Base-by-base conservation (phyloP, 148 eudicot genomes). In the Dianthus caryophyllus region DNA sequence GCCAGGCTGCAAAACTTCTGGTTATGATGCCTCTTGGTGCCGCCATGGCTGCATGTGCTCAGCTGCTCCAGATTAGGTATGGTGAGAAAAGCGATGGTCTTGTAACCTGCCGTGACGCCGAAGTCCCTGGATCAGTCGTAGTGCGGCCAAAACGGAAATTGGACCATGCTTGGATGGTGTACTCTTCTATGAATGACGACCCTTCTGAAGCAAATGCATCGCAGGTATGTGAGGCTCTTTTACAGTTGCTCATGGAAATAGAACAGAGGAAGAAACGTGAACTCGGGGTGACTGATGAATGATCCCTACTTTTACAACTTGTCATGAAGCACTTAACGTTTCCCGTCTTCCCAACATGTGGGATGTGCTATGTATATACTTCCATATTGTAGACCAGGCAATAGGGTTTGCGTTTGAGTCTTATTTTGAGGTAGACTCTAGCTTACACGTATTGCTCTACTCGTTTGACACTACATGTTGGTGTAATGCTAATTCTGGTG, bases 121-220 rank as follows among this genome's bases (percentile, higher is more conserved):
- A 90, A 72, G 97, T 95, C 53, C 99, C 99, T 0, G 99, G 97
- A 69, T 95, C 97, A 0, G 82, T 90, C 6, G 97, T 95, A 60
- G 99, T 95, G 9, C 77, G 85, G 26, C 99, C 96, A 0, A 71
- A 78, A 52, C 87, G 97, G 9, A 90, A 90, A 67, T 63, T 95
- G 55, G 99, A 95, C 61, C 99, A 95, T 61, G 93, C 89, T 15
- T 95, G 99, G 99, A 88, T 95, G 97, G 99, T 90, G 17, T 95
- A 95, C 65, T 87, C 97, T 25, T 79, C 96, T 16, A 25, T 82
- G 25, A 94, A 78, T 13, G 96, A 94, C 58, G 85, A 94, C 31
- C 80, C 86, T 13, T 65, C 84, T 0, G 96, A 95, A 73, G 88
- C 89, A 1, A 82, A 85, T 77, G 88, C 99, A 46, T 83, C 99